Evolutionary conservation across 768 basidiomycete genomes (phyloP).

Genomic region (Termitomyces sp.): DNA sequence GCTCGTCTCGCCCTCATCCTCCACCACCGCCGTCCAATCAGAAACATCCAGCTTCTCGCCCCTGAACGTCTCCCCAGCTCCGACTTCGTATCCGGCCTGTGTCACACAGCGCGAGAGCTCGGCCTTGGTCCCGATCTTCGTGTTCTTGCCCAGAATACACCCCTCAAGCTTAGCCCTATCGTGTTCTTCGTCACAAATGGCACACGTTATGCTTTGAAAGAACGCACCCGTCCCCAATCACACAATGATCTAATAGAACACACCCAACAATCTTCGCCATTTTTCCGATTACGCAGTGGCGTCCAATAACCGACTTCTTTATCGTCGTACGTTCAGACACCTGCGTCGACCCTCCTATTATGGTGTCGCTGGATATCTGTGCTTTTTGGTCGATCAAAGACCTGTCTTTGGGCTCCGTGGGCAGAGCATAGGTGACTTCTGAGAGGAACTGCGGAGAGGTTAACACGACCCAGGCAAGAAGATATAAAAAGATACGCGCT

Average conservation of each 20-base stretch:
- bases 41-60: constrained; percentile 17
- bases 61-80: constrained; percentile 29
- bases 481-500: constrained; percentile 33
- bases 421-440: constrained; percentile 44
- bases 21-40: constrained; percentile 15
- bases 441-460: constrained; percentile 40
- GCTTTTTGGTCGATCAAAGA: constrained; percentile 74
- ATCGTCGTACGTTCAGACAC: constrained; percentile 76
- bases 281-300: constrained; percentile 80
- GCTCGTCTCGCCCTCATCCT: background rate
- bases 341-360: constrained; percentile 78
- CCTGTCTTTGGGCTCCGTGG: constrained; percentile 56
- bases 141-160: constrained; percentile 70
- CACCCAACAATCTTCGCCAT: constrained; percentile 81
- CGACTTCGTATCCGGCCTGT: constrained; percentile 74
- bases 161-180: constrained; percentile 70
- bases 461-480: background rate
- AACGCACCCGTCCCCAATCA: constrained; percentile 78
- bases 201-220: background rate
- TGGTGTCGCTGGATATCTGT: constrained; percentile 77
- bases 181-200: constrained; percentile 1
- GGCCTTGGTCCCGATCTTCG: constrained; percentile 65
- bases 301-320: constrained; percentile 74
- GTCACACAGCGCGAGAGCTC: constrained; percentile 65
- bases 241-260: constrained; percentile 84